Conservation (phyloP, 208 protist genomes). For the Spironucleus salmonicida region DNA sequence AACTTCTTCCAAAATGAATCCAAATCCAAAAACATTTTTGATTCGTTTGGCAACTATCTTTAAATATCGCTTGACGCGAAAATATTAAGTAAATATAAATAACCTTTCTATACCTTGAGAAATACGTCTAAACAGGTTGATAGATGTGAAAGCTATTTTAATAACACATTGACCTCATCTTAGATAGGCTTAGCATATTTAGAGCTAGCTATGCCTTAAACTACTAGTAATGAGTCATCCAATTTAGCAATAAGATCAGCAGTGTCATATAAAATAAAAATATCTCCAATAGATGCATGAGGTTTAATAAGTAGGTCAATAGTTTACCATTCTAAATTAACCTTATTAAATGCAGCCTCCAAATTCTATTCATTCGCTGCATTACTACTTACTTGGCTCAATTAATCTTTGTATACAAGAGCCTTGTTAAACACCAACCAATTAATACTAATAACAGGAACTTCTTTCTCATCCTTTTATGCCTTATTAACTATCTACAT, state of each 20-base stretch:
- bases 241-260: conserved; percentile 20
- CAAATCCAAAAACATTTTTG: conserved; percentile 61
- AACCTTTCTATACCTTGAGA: conserved; percentile 89
- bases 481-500: not conserved
- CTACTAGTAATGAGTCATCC: conserved; percentile 16
- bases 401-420: not conserved
- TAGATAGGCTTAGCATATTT: not conserved
- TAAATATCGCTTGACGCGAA: conserved; percentile 93
- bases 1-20: conserved; percentile 57
- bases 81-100: conserved; percentile 95
- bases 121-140: conserved; percentile 59
- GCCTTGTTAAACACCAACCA: conserved; percentile 9
- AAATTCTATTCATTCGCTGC: conserved; percentile 21
- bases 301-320: not conserved
- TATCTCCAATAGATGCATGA: not conserved
- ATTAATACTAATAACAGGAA: not conserved
- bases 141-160: not conserved
- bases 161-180: not conserved
- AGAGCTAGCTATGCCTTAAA: conserved; percentile 9
- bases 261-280: conserved; percentile 12
- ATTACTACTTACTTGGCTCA: conserved; percentile 1
- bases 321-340: conserved; percentile 19
- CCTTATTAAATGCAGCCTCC: not conserved
- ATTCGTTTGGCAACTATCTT: conserved; percentile 83
- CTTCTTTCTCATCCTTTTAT: not conserved